Evolutionary conservation across 2,329 filamentous ascomycete genomes (phyloP).

Genomic region (Ophiostoma populinum): DNA sequence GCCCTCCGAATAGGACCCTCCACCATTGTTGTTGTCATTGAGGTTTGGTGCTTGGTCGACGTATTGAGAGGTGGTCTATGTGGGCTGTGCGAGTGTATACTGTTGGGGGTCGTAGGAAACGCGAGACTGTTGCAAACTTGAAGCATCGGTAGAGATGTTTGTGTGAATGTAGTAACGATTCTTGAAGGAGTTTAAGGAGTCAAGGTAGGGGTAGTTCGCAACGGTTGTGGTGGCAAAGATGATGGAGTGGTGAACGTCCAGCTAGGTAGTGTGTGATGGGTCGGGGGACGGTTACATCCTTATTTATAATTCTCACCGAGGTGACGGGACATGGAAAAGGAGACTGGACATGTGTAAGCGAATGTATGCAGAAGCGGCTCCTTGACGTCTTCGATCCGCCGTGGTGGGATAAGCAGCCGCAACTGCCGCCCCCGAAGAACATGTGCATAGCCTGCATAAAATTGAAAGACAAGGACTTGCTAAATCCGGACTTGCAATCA

Average conservation of each 20-base stretch:
- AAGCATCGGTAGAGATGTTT: too few species aligned
- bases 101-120: too few species aligned
- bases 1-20: conserved; percentile 20
- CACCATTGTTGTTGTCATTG: conserved; percentile 1
- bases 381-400: not conserved
- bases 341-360: not conserved
- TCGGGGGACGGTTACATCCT: not conserved
- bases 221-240: not conserved
- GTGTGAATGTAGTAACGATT: too few species aligned
- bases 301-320: conserved; percentile 4
- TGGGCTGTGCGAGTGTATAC: too few species aligned
- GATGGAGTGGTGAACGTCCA: not conserved
- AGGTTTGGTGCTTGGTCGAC: not conserved
- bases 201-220: too few species aligned
- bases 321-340: not conserved
- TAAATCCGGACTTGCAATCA: too few species aligned
- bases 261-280: not conserved
- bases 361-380: not conserved
- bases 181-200: too few species aligned
- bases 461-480: too few species aligned
- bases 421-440: too few species aligned
- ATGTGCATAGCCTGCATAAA: too few species aligned
- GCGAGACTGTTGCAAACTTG: too few species aligned
- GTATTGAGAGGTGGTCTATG: not conserved
- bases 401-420: not conserved